Percentiles rank a stretch among this genome's conserved stretches.
These are phyloP conservation scores for Lineolata rhizophorae DNA, from an alignment of 495 filamentous ascomycete species.

Conservation along the genomic window DNA sequence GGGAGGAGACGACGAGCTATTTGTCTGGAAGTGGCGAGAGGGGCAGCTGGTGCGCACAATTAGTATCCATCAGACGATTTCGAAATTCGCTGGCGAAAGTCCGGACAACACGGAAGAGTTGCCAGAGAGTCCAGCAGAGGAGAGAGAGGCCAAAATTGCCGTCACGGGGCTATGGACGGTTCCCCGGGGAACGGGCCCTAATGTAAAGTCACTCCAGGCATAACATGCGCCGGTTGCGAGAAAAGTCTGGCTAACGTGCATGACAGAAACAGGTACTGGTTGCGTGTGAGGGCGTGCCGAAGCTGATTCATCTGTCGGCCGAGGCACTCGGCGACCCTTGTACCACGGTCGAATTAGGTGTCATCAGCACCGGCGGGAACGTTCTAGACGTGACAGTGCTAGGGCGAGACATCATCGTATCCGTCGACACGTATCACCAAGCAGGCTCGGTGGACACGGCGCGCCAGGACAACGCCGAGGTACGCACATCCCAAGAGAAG, in stretches of 20 bases:
- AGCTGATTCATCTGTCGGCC: constrained; percentile 8
- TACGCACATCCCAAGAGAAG: too few relatives aligned
- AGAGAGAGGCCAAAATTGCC: constrained; percentile 5
- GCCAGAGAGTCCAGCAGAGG: too few relatives aligned
- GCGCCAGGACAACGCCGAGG: too few relatives aligned
- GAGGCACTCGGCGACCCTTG: background rate
- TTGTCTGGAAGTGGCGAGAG: constrained; percentile 62
- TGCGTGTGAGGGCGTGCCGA: constrained; percentile 16
- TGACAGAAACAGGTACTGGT: constrained; percentile 9
- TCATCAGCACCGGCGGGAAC: constrained; percentile 8
- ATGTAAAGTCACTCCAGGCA: too few relatives aligned
- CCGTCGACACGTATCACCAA: constrained; percentile 14
- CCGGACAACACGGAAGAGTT: too few relatives aligned
- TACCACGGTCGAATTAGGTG: background rate
- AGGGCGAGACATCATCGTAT: constrained; percentile 4
- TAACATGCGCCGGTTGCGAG: too few relatives aligned
- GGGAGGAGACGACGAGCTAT: constrained; percentile 58
- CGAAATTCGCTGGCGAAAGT: background rate
- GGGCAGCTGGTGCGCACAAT: constrained; percentile 30
- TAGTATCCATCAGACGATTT: constrained; percentile 19
- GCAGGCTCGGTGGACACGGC: constrained; percentile 10
- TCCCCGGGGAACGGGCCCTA: background rate
- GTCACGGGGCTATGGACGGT: constrained; percentile 13
- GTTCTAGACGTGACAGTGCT: constrained; percentile 12
- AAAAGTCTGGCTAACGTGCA: too few relatives aligned